Conservation (phyloP, 345 rosid species). For the Draba incana region DNA sequence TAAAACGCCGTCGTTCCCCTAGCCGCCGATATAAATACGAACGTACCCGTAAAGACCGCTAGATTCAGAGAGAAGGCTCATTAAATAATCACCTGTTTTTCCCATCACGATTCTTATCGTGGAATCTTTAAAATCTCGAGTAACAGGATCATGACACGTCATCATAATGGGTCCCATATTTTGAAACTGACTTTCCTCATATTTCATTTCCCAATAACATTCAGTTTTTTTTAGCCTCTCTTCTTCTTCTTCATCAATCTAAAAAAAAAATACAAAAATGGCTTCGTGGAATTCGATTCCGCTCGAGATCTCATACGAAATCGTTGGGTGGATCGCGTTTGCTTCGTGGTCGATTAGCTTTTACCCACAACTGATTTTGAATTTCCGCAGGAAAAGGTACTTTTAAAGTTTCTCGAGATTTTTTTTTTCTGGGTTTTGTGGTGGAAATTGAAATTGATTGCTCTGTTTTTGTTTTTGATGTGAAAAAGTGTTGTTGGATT, state of each 20-base stretch:
- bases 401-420: not conserved
- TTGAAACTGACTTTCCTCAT: not conserved
- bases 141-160: conserved; percentile 32
- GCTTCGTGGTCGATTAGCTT: conserved; percentile 80
- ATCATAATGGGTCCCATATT: conserved; percentile 3
- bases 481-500: conserved; percentile 77
- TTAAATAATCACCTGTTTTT: not conserved
- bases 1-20: not conserved
- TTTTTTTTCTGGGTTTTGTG: not conserved
- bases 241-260: not conserved
- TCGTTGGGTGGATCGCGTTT: conserved; percentile 83
- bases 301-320: conserved; percentile 62
- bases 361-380: conserved; percentile 86
- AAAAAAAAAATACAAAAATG: conserved; percentile 19
- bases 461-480: not conserved
- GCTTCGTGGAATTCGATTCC: conserved; percentile 86
- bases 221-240: not conserved
- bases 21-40: not conserved
- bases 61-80: conserved; percentile 10
- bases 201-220: not conserved
- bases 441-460: not conserved
- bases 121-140: not conserved
- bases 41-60: conserved; percentile 13
- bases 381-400: conserved; percentile 77
- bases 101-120: conserved; percentile 8